Evolutionary conservation across 2,329 filamentous ascomycete species (phyloP), one percentile per base, ranked within the genome.

Genomic region (Xylariaceae sp.): DNA sequence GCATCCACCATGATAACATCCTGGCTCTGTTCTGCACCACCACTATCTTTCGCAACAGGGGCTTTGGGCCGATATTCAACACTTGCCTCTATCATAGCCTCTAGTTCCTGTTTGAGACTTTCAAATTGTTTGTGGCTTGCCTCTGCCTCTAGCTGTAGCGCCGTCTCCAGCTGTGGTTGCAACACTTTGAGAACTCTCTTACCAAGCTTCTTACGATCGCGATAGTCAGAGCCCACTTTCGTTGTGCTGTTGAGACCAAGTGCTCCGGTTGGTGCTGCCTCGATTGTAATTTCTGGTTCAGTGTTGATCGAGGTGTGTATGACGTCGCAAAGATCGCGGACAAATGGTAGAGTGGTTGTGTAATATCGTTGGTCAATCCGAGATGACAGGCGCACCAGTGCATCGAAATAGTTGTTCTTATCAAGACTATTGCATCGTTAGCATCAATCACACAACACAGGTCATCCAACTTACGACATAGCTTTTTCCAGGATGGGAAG

Each of bases 171-270:
- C 50, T 86, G 81, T 11, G 89, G 86, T 71, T 95, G 90, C 37
- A 96, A 82, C 0, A 87, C 85, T 72, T 91, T 95, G 65, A 96
- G 82, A 62, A 97, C 96, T 30, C 92, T 85, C 74, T 95, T 96
- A 23, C 89, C 91, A n/a, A 96, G 78, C 67, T 88, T 89, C 68
- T 90, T 89, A 62, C 89, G 86, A 66, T 96, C 89, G 59, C 90
- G 89, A 61, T 91, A 85, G 68, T 96, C 91, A 60, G 76, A 86
- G 68, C 72, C 80, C 68, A 74, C 77, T 74, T 77, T 86, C 64
- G 64, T 76, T 67, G 68, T 79, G 64, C 69, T 88, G 72, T 55
- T 80, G 77, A 72, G 82, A 67, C 68, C 74, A 4, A 68, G 62
- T 39, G 76, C 75, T 30, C 66, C 55, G 15, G 68, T 65, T 3